A percentile compares a stretch with the other conserved stretches of the same genome.
phyloP scores from a whole-genome alignment of 345 rosid species.

The Turritis glabra region DNA sequence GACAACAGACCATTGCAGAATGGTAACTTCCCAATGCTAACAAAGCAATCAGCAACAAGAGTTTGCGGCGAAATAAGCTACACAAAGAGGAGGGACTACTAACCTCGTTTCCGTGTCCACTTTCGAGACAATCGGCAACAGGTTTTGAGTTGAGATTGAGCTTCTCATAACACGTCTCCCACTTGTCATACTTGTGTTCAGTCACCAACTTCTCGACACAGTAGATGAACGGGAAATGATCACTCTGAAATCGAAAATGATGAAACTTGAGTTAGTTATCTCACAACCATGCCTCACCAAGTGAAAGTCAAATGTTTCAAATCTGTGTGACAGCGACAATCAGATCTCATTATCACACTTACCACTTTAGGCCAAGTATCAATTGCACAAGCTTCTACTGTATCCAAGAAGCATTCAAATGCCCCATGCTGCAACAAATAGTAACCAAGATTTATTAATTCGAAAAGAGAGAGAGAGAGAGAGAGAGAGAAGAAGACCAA shows the following conservation, averaged over 20 bases:
- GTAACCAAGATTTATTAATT: no score
- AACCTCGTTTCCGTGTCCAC: conserved; percentile 70
- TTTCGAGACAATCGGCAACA: conserved; percentile 57
- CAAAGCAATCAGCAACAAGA: not conserved
- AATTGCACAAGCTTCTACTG: conserved; percentile 89
- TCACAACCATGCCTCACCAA: conserved; percentile 5
- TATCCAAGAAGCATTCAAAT: conserved; percentile 74
- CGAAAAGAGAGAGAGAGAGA: no score
- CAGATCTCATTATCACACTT: conserved; percentile 22
- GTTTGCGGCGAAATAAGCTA: not conserved
- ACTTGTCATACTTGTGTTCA: conserved; percentile 48
- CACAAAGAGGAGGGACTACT: conserved; percentile 12
- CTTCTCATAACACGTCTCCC: conserved; percentile 77
- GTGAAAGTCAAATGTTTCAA: not conserved
- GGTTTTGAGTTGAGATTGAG: conserved; percentile 60
- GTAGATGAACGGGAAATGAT: conserved; percentile 71
- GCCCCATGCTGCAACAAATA: conserved; percentile 74
- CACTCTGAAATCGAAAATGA: conserved; percentile 52
- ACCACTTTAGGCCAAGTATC: conserved; percentile 78
- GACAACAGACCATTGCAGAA: conserved; percentile 7
- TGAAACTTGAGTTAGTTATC: not conserved
- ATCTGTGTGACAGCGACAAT: not conserved
- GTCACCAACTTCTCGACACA: conserved; percentile 72
- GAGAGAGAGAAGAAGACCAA: no score
- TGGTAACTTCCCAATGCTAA: not conserved